phyloP scores from a whole-genome alignment of 2,329 filamentous ascomycete genomes.

The Beauveria varroae region DNA sequence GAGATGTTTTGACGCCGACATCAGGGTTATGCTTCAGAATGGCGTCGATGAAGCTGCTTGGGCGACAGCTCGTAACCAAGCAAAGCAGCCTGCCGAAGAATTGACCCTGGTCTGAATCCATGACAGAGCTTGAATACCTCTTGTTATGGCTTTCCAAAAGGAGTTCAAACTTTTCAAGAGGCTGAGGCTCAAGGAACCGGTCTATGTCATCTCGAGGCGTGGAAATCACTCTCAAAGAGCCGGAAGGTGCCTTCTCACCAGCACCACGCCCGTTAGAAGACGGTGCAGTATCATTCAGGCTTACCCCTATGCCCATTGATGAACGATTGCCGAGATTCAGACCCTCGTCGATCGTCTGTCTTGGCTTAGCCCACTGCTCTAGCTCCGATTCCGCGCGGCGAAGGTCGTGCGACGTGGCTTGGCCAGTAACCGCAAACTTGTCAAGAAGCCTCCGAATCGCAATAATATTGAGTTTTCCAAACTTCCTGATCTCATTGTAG shows the following conservation, averaged over 20 bases:
- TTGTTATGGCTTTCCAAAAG: too few species aligned
- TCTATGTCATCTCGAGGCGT: background rate
- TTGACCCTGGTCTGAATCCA: background rate
- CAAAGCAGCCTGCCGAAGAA: conserved; percentile 3
- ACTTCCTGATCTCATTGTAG: background rate
- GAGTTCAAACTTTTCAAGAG: background rate
- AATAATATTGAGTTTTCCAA: background rate
- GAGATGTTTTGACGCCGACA: background rate
- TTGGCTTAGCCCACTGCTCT: background rate
- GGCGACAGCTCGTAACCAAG: background rate
- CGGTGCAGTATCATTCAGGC: background rate
- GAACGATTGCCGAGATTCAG: background rate
- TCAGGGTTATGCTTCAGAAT: background rate
- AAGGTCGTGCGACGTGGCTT: background rate
- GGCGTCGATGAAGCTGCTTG: background rate
- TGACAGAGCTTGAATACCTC: background rate
- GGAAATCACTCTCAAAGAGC: background rate
- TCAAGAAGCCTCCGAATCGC: background rate
- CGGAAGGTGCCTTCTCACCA: background rate
- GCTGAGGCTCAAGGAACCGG: background rate
- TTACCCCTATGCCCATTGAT: background rate
- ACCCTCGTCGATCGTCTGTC: background rate
- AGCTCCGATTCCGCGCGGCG: background rate
- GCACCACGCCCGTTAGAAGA: background rate
- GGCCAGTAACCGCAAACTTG: background rate